These are phyloP conservation scores for Middelhovenomyces tepae DNA, from an alignment of 805 yeast species.

Conservation along the genomic window DNA sequence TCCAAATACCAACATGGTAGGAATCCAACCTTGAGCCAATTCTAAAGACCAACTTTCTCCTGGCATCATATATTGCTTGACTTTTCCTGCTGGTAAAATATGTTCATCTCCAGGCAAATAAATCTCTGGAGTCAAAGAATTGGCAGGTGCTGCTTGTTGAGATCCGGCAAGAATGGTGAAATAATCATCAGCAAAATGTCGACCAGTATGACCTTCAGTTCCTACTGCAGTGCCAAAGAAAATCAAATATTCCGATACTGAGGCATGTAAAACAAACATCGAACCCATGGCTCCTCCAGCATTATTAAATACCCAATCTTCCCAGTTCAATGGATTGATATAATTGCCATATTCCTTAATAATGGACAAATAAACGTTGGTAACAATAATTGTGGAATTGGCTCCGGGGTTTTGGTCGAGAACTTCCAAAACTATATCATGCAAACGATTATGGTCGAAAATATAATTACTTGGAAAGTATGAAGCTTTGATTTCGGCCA, in stretches of 20 bases:
- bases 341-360: constrained; percentile 71
- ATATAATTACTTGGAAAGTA: no score
- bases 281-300: constrained; percentile 98
- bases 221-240: constrained; percentile 91
- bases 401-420: no score
- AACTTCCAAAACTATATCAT: no score
- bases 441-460: no score
- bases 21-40: constrained; percentile 98
- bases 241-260: constrained; percentile 84
- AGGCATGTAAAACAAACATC: constrained; percentile 92
- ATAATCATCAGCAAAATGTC: constrained; percentile 95
- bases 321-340: constrained; percentile 61
- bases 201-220: constrained; percentile 93
- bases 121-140: constrained; percentile 54
- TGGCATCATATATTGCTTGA: constrained; percentile 84
- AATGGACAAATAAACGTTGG: no score
- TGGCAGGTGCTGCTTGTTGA: constrained; percentile 64
- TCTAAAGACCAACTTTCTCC: constrained; percentile 81
- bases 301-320: constrained; percentile 93
- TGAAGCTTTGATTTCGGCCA: no score
- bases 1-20: constrained; percentile 96
- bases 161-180: constrained; percentile 81
- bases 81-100: constrained; percentile 60
- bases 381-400: no score
- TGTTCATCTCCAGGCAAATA: constrained; percentile 84